Percentiles rank a stretch among this genome's conserved stretches.
Conservation (phyloP, 78 protist species). For the Anaeramoeba flamelloides region DNA sequence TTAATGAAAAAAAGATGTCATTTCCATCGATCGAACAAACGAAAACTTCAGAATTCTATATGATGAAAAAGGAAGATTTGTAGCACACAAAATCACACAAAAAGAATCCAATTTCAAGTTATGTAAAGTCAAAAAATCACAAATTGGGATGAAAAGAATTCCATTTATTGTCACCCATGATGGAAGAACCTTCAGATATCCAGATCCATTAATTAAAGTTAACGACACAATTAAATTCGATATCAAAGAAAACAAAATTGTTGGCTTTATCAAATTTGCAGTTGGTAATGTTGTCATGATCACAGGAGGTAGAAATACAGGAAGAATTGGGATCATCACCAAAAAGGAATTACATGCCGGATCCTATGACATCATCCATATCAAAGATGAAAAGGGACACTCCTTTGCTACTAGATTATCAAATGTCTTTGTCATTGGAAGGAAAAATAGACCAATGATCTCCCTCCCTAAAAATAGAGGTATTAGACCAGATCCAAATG, state of each 20-base stretch:
- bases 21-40: slow-evolving; percentile 74
- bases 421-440: slow-evolving; percentile 93
- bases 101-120: slow-evolving; percentile 87
- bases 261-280: slow-evolving; percentile 30
- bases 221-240: slow-evolving; percentile 83
- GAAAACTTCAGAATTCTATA: slow-evolving; percentile 94
- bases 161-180: slow-evolving; percentile 93
- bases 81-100: slow-evolving; percentile 65
- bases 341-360: slow-evolving; percentile 82
- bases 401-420: slow-evolving; percentile 84
- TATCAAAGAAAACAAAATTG: slow-evolving; percentile 47
- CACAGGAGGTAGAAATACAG: slow-evolving; percentile 91
- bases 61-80: slow-evolving; percentile 96
- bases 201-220: slow-evolving; percentile 48
- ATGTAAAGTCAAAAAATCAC: slow-evolving; percentile 46
- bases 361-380: slow-evolving; percentile 83
- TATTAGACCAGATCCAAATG: slow-evolving; percentile 41
- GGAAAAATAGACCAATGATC: slow-evolving; percentile 55
- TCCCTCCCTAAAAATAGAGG: slow-evolving; percentile 90
- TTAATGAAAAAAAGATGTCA: slow-evolving; percentile 68
- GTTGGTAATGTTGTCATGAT: slow-evolving; percentile 69
- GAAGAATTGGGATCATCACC: slow-evolving; percentile 91
- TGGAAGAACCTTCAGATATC: slow-evolving; percentile 97
- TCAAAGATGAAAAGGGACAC: slow-evolving; percentile 63
- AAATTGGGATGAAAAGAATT: slow-evolving; percentile 53